Evolutionary conservation across 768 basidiomycete species (phyloP), one percentile per base, ranked within the genome.

Genomic region (Cystofilobasidium macerans): DNA sequence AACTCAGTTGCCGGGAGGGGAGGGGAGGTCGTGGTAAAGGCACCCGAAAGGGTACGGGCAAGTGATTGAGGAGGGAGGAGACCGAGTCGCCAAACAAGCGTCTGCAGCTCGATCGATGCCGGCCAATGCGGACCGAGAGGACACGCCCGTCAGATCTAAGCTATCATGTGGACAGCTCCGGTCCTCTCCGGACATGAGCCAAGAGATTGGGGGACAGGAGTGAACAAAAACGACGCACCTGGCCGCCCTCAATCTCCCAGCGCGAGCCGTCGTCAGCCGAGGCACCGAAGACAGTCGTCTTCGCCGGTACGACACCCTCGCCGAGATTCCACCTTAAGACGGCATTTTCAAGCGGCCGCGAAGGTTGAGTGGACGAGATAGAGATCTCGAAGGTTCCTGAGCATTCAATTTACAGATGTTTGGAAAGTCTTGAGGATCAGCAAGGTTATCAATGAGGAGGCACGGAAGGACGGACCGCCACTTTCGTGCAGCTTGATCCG

Each of bases 191-290:
- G 22, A 33, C 11, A 2, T 6, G 53, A 57, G 11, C 16, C 20
- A 33, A 26, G 20, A 40, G 38, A 40, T n/a, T n/a, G n/a, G n/a
- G n/a, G n/a, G 38, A 8, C 38, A 40, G 38, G 32, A 8, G 18
- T 1, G 28, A 35, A 48, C 8, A 62, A 18, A 18, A 56, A 58
- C 12, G 24, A 45, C 73, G 30, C 62, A 86, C 88, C 77, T 80
- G 84, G 70, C 78, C 80, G 0, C 85, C 81, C 73, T 93, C 87
- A 74, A 88, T 92, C 45, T 82, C 78, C 90, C 90, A 95, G 36
- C 84, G 85, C 3, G 86, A 83, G 32, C 81, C 84, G 16, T 69
- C 72, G 18, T 65, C 69, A 6, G 33, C 60, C 51, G 75, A 73
- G 51, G 83, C 82, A 16, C 83, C 80, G 7, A 83, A 81, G 67